These are phyloP conservation scores for Hyphopichia pseudoburtonii DNA, from an alignment of 1,139 yeast species.

Conservation along the genomic window DNA sequence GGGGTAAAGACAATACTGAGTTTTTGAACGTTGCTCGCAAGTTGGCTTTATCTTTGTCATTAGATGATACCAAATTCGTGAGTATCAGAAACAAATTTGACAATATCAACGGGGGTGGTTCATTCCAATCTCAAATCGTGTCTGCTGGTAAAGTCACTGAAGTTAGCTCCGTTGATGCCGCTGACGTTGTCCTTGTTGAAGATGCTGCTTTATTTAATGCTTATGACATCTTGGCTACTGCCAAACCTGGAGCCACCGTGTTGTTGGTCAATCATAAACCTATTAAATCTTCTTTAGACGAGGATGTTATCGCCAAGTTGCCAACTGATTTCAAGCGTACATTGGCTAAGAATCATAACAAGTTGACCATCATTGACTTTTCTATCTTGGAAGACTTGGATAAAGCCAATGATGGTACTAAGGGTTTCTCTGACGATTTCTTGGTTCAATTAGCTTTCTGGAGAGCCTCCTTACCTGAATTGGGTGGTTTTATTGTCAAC, in stretches of 20 bases:
- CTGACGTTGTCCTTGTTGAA: constrained; percentile 66
- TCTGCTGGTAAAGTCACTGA: constrained; percentile 33
- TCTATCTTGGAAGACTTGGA: constrained; percentile 56
- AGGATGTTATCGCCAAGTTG: constrained; percentile 50
- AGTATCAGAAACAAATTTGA: constrained; percentile 67
- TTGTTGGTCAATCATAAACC: constrained; percentile 46
- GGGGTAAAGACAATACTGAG: constrained; percentile 66
- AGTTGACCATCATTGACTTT: constrained; percentile 56
- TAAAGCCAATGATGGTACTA: constrained; percentile 55
- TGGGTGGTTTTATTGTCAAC: constrained; percentile 69
- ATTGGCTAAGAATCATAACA: constrained; percentile 54
- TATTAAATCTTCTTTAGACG: constrained; percentile 40
- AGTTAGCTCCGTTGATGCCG: constrained; percentile 49
- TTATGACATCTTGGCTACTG: constrained; percentile 62
- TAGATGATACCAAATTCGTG: constrained; percentile 57
- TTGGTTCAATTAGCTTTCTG: constrained; percentile 81
- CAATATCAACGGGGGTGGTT: constrained; percentile 69
- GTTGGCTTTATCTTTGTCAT: constrained; percentile 70
- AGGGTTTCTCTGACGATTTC: constrained; percentile 74
- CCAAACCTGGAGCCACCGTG: constrained; percentile 57
- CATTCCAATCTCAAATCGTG: constrained; percentile 73
- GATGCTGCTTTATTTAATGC: constrained; percentile 51
- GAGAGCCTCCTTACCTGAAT: constrained; percentile 64
- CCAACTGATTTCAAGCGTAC: constrained; percentile 54
- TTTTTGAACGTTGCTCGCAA: constrained; percentile 60